Evolutionary conservation across 2,329 filamentous ascomycete species (phyloP).

Genomic region (Acrocalymma vagum): DNA sequence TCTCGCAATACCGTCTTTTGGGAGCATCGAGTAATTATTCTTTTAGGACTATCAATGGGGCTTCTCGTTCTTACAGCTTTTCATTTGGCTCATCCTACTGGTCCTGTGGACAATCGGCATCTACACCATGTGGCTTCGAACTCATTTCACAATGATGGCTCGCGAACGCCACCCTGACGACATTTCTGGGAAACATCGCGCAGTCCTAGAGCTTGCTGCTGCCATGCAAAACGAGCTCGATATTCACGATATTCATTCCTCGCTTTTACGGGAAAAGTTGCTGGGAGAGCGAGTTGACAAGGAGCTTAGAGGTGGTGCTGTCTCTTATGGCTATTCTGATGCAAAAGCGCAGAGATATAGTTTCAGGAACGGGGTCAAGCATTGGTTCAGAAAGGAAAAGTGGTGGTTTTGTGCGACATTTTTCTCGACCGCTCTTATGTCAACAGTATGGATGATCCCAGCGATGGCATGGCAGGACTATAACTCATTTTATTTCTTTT

Average conservation of each 20-base stretch:
- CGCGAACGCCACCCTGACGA: neutral
- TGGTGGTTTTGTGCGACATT: too few relatives aligned
- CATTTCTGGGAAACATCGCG: constrained; percentile 21
- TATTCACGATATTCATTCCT: neutral
- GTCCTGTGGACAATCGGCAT: constrained; percentile 23
- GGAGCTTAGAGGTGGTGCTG: constrained; percentile 17
- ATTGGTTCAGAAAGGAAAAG: constrained; percentile 6
- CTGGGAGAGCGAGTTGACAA: constrained; percentile 2
- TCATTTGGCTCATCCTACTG: constrained; percentile 14
- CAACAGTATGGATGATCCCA: too few relatives aligned
- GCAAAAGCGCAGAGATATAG: neutral
- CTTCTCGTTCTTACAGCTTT: constrained; percentile 29
- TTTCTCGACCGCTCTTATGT: too few relatives aligned
- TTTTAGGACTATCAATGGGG: constrained; percentile 27
- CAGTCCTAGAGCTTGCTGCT: constrained; percentile 22
- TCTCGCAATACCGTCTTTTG: neutral
- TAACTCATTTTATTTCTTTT: too few relatives aligned
- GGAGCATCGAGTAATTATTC: neutral
- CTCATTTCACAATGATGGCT: constrained; percentile 10
- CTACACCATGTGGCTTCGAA: constrained; percentile 12
- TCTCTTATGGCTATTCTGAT: constrained; percentile 12
- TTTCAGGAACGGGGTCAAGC: constrained; percentile 1
- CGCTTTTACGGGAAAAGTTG: neutral
- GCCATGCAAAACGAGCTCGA: constrained; percentile 20
- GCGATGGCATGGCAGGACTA: too few relatives aligned